Evolutionary conservation across 2,329 filamentous ascomycete genomes (phyloP), one percentile per base, ranked within the genome.

Genomic region (Aspergillus tamarii): DNA sequence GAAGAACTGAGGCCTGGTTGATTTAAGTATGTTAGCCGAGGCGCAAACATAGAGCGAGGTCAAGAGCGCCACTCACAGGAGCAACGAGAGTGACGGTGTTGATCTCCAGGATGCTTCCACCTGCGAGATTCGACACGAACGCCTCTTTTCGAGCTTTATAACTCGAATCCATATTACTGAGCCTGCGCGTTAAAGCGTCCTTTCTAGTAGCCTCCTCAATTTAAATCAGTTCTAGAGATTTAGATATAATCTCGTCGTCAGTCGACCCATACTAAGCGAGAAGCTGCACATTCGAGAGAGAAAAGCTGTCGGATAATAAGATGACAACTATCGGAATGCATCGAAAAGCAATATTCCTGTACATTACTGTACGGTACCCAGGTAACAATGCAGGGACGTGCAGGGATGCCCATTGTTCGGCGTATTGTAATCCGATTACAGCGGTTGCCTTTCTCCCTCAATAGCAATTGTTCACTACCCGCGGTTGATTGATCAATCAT

Each of bases 131-230:
- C 60, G 94, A 97, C 74, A 99, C 95, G 77, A 97, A 97, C 75
- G 93, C 93, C 83, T 96, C 94, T 82, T 99, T 99, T 70, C 91
- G 85, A 73, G 91, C 87, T 81, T 97, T 99, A 84, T 97, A 97
- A 79, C 85, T 89, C 59, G 74, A 69, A 50, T 77, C 75, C 78
- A 78, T 79, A 10, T 57, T 73, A 43, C 36, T 32, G 26, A 10
- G n/a, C 9, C n/a, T 34, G 23, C 2, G 10, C n/a, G 32, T 34
- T 55, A 4, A 21, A 36, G 32, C 48, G 14, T 30, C 28, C 16
- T 52, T 52, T 52, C 28, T 10, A n/a, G 23, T 12, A 19, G 6
- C 57, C 39, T 36, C 48, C 32, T 53, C 48, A 21, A 34, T 32
- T 32, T 19, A 12, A 32, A 28, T 52, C 9, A 41, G 39, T 41